phyloP scores from a whole-genome alignment of 2,329 filamentous ascomycete genomes.

The Corynespora cassiicola region DNA sequence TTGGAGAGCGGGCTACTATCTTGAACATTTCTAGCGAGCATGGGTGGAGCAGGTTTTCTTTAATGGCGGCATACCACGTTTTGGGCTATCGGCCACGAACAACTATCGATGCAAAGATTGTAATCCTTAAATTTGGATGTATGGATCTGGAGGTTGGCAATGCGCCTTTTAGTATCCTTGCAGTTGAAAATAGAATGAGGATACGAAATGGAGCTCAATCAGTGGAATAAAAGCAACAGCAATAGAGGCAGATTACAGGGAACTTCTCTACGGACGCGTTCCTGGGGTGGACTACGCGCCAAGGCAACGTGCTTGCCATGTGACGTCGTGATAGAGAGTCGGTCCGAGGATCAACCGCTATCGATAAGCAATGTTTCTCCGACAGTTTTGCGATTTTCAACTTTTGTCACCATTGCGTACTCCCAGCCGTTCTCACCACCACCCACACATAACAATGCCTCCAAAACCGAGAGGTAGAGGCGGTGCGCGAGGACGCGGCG shows the following conservation, averaged over 20 bases:
- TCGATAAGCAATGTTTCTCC: slow-evolving; percentile 37
- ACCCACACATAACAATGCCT: slow-evolving; percentile 30
- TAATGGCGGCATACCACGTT: slow-evolving; percentile 41
- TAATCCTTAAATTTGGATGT: slow-evolving; percentile 19
- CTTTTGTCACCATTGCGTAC: background rate
- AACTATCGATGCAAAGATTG: slow-evolving; percentile 22
- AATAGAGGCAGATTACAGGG: no score
- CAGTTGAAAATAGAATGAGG: slow-evolving; percentile 18
- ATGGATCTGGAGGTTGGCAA: slow-evolving; percentile 1
- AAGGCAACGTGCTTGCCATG: slow-evolving; percentile 13
- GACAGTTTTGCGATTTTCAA: slow-evolving; percentile 10
- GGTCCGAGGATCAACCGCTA: slow-evolving; percentile 23
- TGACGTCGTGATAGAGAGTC: slow-evolving; percentile 25
- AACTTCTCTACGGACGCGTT: no score
- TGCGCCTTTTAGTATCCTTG: slow-evolving; percentile 5
- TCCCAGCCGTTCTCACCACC: background rate
- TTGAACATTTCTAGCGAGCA: slow-evolving; percentile 48
- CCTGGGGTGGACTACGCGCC: no score
- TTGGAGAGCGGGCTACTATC: slow-evolving; percentile 29
- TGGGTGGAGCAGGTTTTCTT: slow-evolving; percentile 43
- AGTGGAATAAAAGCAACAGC: no score
- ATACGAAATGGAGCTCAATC: no score
- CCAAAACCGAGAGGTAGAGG: slow-evolving; percentile 36
- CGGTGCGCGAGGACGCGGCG: slow-evolving; percentile 27
- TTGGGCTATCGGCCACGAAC: slow-evolving; percentile 14